Evolutionary conservation across 345 rosid species (phyloP), one percentile per base, ranked within the genome.

Genomic region (Trapa incisa): DNA sequence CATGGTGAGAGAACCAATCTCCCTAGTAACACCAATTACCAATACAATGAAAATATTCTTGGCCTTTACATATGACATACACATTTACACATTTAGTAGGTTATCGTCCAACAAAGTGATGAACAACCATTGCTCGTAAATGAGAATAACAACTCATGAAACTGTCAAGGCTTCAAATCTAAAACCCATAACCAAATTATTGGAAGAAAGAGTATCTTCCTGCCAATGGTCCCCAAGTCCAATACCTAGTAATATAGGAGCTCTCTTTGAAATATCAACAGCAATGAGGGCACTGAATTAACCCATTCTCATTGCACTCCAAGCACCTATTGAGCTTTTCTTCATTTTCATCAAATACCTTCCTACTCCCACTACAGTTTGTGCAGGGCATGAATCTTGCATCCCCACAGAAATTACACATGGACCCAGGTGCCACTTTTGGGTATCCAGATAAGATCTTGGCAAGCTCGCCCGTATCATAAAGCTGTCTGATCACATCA

Each of bases 361-460:
- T 92, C 82, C 85, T 81, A 71, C 98, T 92, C 67, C 98, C 98
- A 74, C 87, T 84, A 58, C 98, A 92, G 75, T 85, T 89, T 10
- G 76, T 77, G 74, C 98, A 92, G 0, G 93, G 93, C 56, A 83
- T 72, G 68, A 92, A 89, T 75, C 98, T 81, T 2, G 65, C 87
- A 65, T 89, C 98, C 56, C 96, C 98, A 50, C 96, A 92, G 53
- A 75, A 71, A 22, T 70, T 72, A 41, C 98, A 92, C 37, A 84
- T 88, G 50, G 77, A 80, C 12, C 96, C 98, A 0, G 93, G 84
- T 37, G 78, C 77, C 70, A 80, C 77, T 61, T 77, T 77, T 0
- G 98, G 96, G 58, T 87, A 81, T 65, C 82, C 78, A n/a, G 85
- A 87, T 12, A 92, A 86, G 65, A 89, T 72, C 77, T 85, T 92